Percentiles rank a stretch among this genome's conserved stretches.
These are phyloP conservation scores for Trichoderma aggressivum DNA, from an alignment of 2,329 filamentous ascomycete genomes.

Conservation along the genomic window DNA sequence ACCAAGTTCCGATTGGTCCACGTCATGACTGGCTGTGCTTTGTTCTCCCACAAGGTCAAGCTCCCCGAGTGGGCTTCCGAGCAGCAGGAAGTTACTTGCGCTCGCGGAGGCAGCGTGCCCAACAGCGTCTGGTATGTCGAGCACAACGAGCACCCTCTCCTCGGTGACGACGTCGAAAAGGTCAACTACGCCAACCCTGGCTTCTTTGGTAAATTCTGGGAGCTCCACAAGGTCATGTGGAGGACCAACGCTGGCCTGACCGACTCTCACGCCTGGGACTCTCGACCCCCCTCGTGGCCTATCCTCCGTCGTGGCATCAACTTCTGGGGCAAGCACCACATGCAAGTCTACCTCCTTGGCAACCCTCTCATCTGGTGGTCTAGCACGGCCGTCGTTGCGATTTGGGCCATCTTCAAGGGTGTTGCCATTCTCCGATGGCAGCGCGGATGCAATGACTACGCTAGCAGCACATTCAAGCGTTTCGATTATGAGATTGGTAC, in stretches of 20 bases:
- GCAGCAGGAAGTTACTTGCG: constrained; percentile 98
- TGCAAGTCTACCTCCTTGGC: constrained; percentile 93
- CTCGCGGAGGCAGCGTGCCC: constrained; percentile 82
- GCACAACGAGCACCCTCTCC: constrained; percentile 77
- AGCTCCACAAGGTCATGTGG: constrained; percentile 98
- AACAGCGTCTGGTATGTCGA: constrained; percentile 99
- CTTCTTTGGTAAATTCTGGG: constrained; percentile 97
- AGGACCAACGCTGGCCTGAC: constrained; percentile 93
- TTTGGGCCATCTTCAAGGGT: constrained; percentile 83
- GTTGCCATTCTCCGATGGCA: constrained; percentile 91
- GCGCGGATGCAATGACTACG: constrained; percentile 84
- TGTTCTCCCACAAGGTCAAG: constrained; percentile 99
- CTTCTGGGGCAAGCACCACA: constrained; percentile 94
- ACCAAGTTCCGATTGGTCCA: constrained; percentile 95
- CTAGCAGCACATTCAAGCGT: constrained; percentile 79
- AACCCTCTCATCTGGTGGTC: constrained; percentile 96
- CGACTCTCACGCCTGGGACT: constrained; percentile 98
- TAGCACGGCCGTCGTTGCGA: constrained; percentile 70
- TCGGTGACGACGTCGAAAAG: constrained; percentile 75
- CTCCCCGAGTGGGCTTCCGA: constrained; percentile 97
- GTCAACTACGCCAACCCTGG: constrained; percentile 94
- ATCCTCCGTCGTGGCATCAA: constrained; percentile 92
- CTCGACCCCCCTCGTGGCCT: constrained; percentile 89
- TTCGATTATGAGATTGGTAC: constrained; percentile 97
- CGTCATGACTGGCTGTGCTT: constrained; percentile 90